Base-by-base conservation (phyloP, 1,284 basidiomycete species). In the Ganoderma lingzhi region DNA sequence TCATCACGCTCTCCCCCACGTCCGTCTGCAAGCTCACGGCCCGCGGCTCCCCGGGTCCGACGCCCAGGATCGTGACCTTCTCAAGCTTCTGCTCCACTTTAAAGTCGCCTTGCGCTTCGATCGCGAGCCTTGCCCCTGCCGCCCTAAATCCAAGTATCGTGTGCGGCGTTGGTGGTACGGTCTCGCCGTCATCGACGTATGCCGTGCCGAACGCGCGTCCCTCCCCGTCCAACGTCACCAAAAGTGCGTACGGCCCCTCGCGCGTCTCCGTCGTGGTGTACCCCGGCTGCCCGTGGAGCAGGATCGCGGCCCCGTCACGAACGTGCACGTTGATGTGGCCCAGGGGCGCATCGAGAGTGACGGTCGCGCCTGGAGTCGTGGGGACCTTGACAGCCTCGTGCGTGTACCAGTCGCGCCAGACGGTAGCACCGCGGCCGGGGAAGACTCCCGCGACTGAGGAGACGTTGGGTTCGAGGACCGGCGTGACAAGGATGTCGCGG, bases 401-500 rank as follows among this genome's bases (percentile, higher is more conserved):
- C 0, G 90, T 93, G 80, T 90, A 94, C 87, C 91, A 93, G 79
- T 94, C 92, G 60, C 91, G 85, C 92, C 91, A 95, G 70, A 85
- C 80, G 1, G 87, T 86, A n/a, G 79, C 80, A 15, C 87, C 88
- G 67, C 85, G 81, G 0, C 90, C 90, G 35, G 89, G 89, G 81
- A 93, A 88, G 58, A 90, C 81, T 58, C 85, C 87, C 65, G 85
- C 80, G 15, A 90, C 88, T 9, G 82, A 82, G 2, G 82, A 84
- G 23, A 82, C 84, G 67, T 88, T 92, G 0, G 91, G 90, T 10
- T 82, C 81, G 53, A 93, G 78, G 0, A 94, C 93, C 1, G 93
- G 93, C 0, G 92, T 93, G 62, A 95, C 87, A 44, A 95, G 85
- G 58, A 95, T 85, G 71, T 89, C 87, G 28, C 85, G 74, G 23